These are phyloP conservation scores for Lepidium sativum DNA, from an alignment of 345 rosid species.

Conservation along the genomic window DNA sequence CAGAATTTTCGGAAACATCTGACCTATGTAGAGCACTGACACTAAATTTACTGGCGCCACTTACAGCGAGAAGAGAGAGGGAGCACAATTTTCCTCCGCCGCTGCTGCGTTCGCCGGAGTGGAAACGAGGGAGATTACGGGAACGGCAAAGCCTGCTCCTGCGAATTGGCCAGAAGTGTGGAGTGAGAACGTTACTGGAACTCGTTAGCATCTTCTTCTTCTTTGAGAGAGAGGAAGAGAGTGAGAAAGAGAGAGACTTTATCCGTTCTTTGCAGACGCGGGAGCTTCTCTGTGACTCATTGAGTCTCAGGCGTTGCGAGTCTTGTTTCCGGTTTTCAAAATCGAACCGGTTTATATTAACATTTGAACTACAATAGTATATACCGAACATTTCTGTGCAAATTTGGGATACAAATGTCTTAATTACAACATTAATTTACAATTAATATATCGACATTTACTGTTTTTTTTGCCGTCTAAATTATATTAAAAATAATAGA, in stretches of 20 bases:
- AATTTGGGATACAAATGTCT: not conserved
- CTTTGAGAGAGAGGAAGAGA: not conserved
- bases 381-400: not conserved
- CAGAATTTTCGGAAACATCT: conserved; percentile 26
- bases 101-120: conserved; percentile 8
- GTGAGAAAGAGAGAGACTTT: conserved; percentile 22
- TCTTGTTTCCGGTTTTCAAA: not conserved
- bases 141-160: conserved; percentile 14
- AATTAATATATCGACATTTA: not conserved
- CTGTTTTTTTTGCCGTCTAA: no score
- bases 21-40: conserved; percentile 36
- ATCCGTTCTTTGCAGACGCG: conserved; percentile 49
- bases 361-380: not conserved
- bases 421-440: not conserved
- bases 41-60: conserved; percentile 14
- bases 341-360: conserved; percentile 8
- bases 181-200: conserved; percentile 30
- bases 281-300: conserved; percentile 25
- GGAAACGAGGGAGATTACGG: conserved; percentile 17
- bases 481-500: no score
- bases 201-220: conserved; percentile 40
- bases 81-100: conserved; percentile 31
- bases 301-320: conserved; percentile 9
- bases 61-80: conserved; percentile 43
- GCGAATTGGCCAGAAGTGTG: conserved; percentile 24